A percentile compares a stretch with the other conserved stretches of the same genome.
These are phyloP conservation scores for Nicotiana benthamiana DNA, from an alignment of 257 asterid species.

Conservation along the genomic window DNA sequence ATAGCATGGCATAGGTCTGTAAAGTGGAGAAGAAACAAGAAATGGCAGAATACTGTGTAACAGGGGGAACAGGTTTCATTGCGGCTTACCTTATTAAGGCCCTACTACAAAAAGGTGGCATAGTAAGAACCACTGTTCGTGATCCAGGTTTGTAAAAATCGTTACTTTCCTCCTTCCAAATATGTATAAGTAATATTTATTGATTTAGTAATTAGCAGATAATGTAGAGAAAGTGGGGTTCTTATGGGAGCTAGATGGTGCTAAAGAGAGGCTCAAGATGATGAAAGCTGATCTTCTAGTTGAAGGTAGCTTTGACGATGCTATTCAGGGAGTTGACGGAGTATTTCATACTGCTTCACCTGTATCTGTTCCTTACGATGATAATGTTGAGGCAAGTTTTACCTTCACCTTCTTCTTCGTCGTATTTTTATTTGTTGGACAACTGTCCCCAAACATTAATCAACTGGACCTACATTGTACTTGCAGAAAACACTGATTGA, in stretches of 20 bases:
- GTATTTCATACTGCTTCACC: conserved; percentile 95
- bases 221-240: conserved; percentile 53
- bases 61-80: conserved; percentile 88
- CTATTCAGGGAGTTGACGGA: conserved; percentile 72
- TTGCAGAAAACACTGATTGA: conserved; percentile 68
- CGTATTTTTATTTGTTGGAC: not conserved
- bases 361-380: conserved; percentile 53
- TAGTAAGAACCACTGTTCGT: conserved; percentile 67
- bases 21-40: not conserved
- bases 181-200: not conserved
- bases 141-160: conserved; percentile 45
- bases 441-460: not conserved
- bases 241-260: conserved; percentile 73
- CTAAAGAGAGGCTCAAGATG: conserved; percentile 73
- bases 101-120: conserved; percentile 58
- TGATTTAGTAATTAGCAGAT: conserved; percentile 23
- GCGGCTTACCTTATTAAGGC: conserved; percentile 72
- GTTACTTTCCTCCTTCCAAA: not conserved
- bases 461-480: not conserved
- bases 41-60: conserved; percentile 55
- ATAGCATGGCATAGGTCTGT: not conserved
- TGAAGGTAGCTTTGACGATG: conserved; percentile 85
- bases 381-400: conserved; percentile 47
- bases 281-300: conserved; percentile 60
- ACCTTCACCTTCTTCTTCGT: not conserved